Percentiles rank a stretch among this genome's conserved stretches.
Evolutionary conservation across 495 filamentous ascomycete genomes (phyloP).

Genomic region (Achaetomiella virescens): DNA sequence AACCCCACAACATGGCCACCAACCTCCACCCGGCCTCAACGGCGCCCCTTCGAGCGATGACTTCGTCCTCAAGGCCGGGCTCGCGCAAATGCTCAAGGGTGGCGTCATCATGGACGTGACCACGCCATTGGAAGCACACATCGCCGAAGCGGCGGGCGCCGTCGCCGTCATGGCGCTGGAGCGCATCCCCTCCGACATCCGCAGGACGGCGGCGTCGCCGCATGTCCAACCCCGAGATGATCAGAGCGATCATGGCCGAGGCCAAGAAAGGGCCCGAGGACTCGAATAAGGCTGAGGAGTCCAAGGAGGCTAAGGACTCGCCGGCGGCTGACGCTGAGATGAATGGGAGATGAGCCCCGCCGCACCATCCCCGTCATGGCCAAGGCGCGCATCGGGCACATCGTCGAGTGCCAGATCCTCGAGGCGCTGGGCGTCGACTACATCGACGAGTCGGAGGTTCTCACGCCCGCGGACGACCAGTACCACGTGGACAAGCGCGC

Average conservation of each 20-base stretch:
- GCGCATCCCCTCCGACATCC: conserved; percentile 95
- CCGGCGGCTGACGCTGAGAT: too few relatives aligned
- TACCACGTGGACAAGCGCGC: conserved; percentile 87
- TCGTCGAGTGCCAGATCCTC: conserved; percentile 98
- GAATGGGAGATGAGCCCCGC: too few relatives aligned
- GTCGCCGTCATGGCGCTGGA: conserved; percentile 97
- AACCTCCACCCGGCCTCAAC: conserved; percentile 22
- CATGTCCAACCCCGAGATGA: conserved; percentile 95
- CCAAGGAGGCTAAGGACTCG: too few relatives aligned
- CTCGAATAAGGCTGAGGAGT: too few relatives aligned
- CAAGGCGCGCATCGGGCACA: conserved; percentile 95
- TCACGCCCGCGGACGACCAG: conserved; percentile 85
- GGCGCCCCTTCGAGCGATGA: conserved; percentile 21
- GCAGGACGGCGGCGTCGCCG: conserved; percentile 90
- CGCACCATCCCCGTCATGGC: conserved; percentile 98
- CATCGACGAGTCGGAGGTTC: conserved; percentile 95
- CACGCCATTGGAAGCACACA: conserved; percentile 87
- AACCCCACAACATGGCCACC: conserved; percentile 15
- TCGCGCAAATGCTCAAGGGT: conserved; percentile 96
- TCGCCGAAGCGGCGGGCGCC: conserved; percentile 95
- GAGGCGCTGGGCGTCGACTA: conserved; percentile 94
- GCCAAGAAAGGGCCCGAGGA: too few relatives aligned
- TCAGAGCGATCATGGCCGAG: conserved; percentile 86
- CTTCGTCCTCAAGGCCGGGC: conserved; percentile 83
- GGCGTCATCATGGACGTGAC: conserved; percentile 99